A percentile compares a stretch with the other conserved stretches of the same genome.
phyloP scores from a whole-genome alignment of 257 asterid genomes.

The Nicotiana otophora region DNA sequence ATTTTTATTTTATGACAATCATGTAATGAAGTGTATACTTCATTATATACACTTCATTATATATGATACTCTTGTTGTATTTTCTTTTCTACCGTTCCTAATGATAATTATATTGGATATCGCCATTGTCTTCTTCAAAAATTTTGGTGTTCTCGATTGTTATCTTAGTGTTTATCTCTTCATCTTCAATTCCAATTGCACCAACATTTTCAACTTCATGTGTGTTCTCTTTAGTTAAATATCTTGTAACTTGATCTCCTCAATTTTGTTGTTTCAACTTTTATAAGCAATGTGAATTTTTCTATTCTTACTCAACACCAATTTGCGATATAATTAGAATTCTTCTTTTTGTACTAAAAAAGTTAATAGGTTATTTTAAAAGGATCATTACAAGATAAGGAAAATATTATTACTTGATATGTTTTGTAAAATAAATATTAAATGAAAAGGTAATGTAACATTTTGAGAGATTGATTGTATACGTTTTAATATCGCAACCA shows the following conservation, averaged over 20 bases:
- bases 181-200: neutral
- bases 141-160: neutral
- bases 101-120: neutral
- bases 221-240: neutral
- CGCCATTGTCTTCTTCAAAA: neutral
- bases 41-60: no score
- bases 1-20: no score
- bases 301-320: neutral
- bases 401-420: neutral
- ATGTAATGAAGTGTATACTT: no score
- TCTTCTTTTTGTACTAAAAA: neutral
- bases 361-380: neutral
- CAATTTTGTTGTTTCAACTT: no score
- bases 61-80: no score
- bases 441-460: neutral
- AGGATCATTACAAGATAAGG: neutral
- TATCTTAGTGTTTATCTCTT: neutral
- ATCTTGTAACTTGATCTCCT: no score
- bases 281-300: no score
- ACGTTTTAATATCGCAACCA: no score
- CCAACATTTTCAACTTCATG: neutral
- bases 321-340: neutral
- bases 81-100: neutral
- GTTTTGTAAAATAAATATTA: neutral
- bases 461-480: no score